Percentiles rank a stretch among this genome's conserved stretches.
phyloP scores from a whole-genome alignment of 495 filamentous ascomycete species.

The Chaetomium fimeti region DNA sequence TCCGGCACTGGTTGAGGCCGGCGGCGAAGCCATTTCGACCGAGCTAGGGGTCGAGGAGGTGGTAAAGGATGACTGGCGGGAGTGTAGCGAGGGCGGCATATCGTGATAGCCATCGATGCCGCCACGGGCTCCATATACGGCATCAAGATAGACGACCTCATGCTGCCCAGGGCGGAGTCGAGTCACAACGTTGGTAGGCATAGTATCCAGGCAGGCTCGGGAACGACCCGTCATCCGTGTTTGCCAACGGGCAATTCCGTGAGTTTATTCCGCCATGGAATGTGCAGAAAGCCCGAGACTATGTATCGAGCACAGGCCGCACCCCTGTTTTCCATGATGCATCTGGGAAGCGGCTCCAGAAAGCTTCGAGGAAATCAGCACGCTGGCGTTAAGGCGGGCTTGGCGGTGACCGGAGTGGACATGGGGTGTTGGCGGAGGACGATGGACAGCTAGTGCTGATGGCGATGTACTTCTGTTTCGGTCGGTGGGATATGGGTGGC shows the following conservation, averaged over 20 bases:
- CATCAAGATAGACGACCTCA: slow-evolving; percentile 8
- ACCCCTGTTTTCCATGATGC: slow-evolving; percentile 5
- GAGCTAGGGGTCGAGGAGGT: slow-evolving; percentile 8
- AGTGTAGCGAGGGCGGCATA: slow-evolving; percentile 8
- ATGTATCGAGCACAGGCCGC: slow-evolving; percentile 1
- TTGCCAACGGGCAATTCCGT: slow-evolving; percentile 18
- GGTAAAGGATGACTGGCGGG: slow-evolving; percentile 2
- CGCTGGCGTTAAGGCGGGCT: background rate
- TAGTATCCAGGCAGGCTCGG: slow-evolving; percentile 13
- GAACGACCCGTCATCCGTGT: slow-evolving; percentile 7
- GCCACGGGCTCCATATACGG: slow-evolving; percentile 10
- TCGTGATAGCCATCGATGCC: slow-evolving; percentile 15
- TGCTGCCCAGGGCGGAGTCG: slow-evolving; percentile 8
- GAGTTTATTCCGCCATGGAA: slow-evolving; percentile 15
- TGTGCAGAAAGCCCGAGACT: slow-evolving; percentile 1
- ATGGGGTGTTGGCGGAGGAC: background rate
- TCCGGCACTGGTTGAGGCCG: slow-evolving; percentile 14
- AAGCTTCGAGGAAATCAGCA: background rate
- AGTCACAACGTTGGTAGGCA: slow-evolving; percentile 19
- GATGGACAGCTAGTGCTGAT: slow-evolving; percentile 4
- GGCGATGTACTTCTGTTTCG: background rate
- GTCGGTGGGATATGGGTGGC: background rate
- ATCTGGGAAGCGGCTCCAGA: slow-evolving; percentile 14
- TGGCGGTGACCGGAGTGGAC: background rate
- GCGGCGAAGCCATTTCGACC: slow-evolving; percentile 27